These are phyloP conservation scores for Davidsoniella neocaledoniae DNA, from an alignment of 2,329 filamentous ascomycete genomes.

Conservation along the genomic window DNA sequence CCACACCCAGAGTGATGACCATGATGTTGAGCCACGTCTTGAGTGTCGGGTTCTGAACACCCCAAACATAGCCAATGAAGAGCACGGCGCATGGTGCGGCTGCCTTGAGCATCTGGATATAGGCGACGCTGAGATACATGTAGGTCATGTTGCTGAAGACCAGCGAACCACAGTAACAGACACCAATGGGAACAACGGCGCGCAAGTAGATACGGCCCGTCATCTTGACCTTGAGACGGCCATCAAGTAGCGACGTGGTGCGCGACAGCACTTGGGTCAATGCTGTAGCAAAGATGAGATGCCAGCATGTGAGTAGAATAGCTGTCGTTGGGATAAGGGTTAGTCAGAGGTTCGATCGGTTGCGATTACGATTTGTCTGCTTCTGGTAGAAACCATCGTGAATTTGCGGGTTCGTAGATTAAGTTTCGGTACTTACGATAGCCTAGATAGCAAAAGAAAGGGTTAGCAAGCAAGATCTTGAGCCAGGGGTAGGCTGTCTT, in stretches of 20 bases:
- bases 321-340: slow-evolving; percentile 18
- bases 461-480: background rate
- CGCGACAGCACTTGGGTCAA: slow-evolving; percentile 50
- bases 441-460: slow-evolving; percentile 15
- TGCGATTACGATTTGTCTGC: background rate
- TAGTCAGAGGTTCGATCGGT: background rate
- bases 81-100: slow-evolving; percentile 51
- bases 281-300: slow-evolving; percentile 47
- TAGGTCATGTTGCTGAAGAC: slow-evolving; percentile 52
- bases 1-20: slow-evolving; percentile 36
- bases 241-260: slow-evolving; percentile 46
- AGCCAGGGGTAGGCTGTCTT: background rate
- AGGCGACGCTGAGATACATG: slow-evolving; percentile 48
- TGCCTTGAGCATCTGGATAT: slow-evolving; percentile 58
- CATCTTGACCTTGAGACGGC: slow-evolving; percentile 43
- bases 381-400: background rate
- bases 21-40: slow-evolving; percentile 30
- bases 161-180: slow-evolving; percentile 49
- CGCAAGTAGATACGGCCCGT: slow-evolving; percentile 42
- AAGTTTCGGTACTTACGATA: slow-evolving; percentile 18
- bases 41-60: slow-evolving; percentile 30
- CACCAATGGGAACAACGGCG: slow-evolving; percentile 47
- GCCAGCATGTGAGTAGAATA: slow-evolving; percentile 49
- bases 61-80: slow-evolving; percentile 44
- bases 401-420: background rate